Conservation (phyloP, 306 rosid species). For the Mucuna pruriens region DNA sequence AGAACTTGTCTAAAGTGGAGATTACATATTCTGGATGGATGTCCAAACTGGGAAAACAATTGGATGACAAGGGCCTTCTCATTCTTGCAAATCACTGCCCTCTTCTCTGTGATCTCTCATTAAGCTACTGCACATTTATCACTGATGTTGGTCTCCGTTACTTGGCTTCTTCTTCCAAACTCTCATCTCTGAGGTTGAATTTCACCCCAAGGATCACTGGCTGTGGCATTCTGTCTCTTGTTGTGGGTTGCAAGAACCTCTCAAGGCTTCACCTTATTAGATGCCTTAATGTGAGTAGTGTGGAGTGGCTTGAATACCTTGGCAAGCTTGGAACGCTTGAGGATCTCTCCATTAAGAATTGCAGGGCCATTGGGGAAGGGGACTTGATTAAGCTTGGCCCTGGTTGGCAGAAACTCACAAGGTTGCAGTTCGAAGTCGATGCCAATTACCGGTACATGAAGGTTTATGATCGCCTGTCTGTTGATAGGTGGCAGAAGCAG, state of each 20-base stretch:
- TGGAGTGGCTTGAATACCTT: conserved; percentile 72
- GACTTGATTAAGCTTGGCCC: conserved; percentile 65
- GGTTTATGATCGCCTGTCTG: conserved; percentile 81
- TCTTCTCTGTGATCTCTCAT: conserved; percentile 61
- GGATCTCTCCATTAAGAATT: conserved; percentile 60
- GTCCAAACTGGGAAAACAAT: conserved; percentile 86
- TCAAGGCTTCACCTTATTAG: conserved; percentile 78
- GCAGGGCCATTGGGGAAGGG: conserved; percentile 66
- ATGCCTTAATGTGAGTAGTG: conserved; percentile 77
- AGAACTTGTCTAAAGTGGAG: conserved; percentile 67
- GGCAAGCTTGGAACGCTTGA: conserved; percentile 58
- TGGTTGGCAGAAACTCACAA: conserved; percentile 76
- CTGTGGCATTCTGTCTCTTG: conserved; percentile 83
- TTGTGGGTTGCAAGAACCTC: conserved; percentile 79
- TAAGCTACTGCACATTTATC: conserved; percentile 83
- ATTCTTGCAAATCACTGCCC: conserved; percentile 67
- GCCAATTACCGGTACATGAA: conserved; percentile 86
- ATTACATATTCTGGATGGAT: conserved; percentile 89
- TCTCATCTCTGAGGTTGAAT: conserved; percentile 73
- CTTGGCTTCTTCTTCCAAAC: conserved; percentile 69
- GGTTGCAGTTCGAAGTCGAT: conserved; percentile 88
- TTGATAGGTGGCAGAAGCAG: conserved; percentile 89
- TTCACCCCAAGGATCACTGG: conserved; percentile 83
- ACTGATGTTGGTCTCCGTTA: conserved; percentile 80
- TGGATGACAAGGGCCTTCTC: conserved; percentile 84